Base-by-base conservation (phyloP, 352 stramenopile genomes). In the Phytophthora meadii region DNA sequence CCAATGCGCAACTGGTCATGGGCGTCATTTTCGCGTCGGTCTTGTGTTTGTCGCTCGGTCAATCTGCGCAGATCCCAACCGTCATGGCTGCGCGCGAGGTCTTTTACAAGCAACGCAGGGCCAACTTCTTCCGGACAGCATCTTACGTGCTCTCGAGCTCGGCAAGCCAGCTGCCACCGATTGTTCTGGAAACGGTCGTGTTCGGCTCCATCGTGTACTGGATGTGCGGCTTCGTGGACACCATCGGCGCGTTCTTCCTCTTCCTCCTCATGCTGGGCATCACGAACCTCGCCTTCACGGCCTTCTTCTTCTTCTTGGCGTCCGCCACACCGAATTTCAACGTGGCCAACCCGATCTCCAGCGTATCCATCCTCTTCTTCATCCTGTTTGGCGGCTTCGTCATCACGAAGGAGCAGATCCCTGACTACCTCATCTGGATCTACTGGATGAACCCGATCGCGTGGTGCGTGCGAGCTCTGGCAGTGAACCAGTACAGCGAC, bases 11-110 rank as follows among this genome's bases (percentile, higher is more conserved):
- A n/a, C 12, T 79, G 24, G 59, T 77, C 4, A 61, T 63, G 34
- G 86, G 89, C 25, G 64, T 93, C 39, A 66, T 93, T 11, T 96
- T 94, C 62, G 61, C 81, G 27, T 69, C 70, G n/a, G 54, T 92
- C 8, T 69, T 96, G 27, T 93, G 82, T 47, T 59, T 88, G 9
- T 77, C 68, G 19, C 51, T 95, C 30, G 74, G 74, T 34, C 74
- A 81, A 25, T 79, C 89, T 45, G 40, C 84, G 3, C 66, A 80
- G 34, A 65, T 97, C 25, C 79, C 87, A 10, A 70, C 74, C 5
- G 65, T 90, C 49, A 46, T 75, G 14, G 56, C 59, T 72, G 17
- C 81, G 34, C 79, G 87, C 69, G 89, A 54, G 3, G 54, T 63
- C 14, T 55, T 54, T 6, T 63, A 63, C 54, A 63, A 63, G 24